Conservation (phyloP, 306 rosid species). For the Mucuna pruriens region DNA sequence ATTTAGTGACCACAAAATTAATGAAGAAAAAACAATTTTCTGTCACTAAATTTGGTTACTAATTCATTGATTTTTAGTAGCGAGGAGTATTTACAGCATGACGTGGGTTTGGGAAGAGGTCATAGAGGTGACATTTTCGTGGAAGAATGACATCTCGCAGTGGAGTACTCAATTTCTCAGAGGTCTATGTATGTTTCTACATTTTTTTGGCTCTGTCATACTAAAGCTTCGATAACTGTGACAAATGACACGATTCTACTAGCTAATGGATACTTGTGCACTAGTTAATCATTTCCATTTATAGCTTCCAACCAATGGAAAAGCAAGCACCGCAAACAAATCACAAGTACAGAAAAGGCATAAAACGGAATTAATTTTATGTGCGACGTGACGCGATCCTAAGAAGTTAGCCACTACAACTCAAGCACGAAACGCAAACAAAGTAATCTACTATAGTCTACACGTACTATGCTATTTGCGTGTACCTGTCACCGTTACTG, state of each 20-base stretch:
- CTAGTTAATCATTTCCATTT: not conserved
- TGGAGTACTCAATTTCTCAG: too few species aligned
- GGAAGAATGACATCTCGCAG: too few species aligned
- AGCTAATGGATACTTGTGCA: not conserved
- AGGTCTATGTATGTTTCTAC: too few species aligned
- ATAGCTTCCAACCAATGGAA: not conserved
- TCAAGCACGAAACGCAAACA: not conserved
- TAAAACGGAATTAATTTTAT: not conserved
- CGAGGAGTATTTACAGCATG: too few species aligned
- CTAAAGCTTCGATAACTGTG: not conserved
- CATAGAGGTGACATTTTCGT: too few species aligned
- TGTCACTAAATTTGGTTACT: too few species aligned
- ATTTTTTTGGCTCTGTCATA: too few species aligned
- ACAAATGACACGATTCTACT: not conserved
- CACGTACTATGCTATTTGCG: not conserved
- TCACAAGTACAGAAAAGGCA: not conserved
- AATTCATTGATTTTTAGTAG: too few species aligned
- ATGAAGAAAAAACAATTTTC: too few species aligned
- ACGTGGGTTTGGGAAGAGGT: too few species aligned
- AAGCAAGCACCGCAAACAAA: not conserved
- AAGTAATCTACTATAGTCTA: not conserved
- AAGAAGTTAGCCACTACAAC: not conserved
- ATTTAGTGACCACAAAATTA: too few species aligned
- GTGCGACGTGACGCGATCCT: not conserved
- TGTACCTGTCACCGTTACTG: conserved; percentile 28